Evolutionary conservation across 2,329 filamentous ascomycete species (phyloP), one percentile per base, ranked within the genome.

Genomic region (Orbilia ellipsospora): DNA sequence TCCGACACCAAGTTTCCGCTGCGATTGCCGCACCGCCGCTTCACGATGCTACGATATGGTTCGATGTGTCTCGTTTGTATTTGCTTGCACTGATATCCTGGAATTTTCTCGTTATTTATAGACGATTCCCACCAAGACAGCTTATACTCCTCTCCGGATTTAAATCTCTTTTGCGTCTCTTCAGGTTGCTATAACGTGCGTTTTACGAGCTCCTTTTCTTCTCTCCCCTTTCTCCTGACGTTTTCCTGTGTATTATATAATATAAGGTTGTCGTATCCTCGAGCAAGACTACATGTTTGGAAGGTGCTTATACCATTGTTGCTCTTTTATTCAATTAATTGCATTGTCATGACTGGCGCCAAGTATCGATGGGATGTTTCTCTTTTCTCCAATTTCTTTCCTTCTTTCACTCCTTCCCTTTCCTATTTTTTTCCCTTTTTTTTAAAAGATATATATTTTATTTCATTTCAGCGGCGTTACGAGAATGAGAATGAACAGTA

Each of bases 301-400:
- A 51, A 50, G 5, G 50, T 56, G 20, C 56, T 67, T 73, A 67
- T 67, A 67, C 52, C 62, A 67, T 62, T 68, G 42, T 60, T 45
- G 57, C 7, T 55, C n/a, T 61, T 50, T 26, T 51, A 13, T 66
- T 50, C 20, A 36, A 42, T 52, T 48, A 59, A 36, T 18, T 67
- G 70, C 70, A 75, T 75, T 75, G 31, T 68, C 56, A 64, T 55
- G 70, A 73, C 48, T 59, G 70, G 70, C 70, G 70, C 60, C 52
- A 68, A 51, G 48, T 67, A 59, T 75, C 64, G 60, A 63, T 68
- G 70, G 64, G 70, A 51, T 75, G 64, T 75, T 54, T 64, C 64
- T 64, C n/a, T 44, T 28, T 59, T 57, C 10, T 36, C 31, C 31
- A 6, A 36, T 10, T 36, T 36, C 10, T 10, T 31, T 16, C 15